Evolutionary conservation across 495 filamentous ascomycete genomes (phyloP), one percentile per base, ranked within the genome.

Genomic region (Aspergillus bertholletiae): DNA sequence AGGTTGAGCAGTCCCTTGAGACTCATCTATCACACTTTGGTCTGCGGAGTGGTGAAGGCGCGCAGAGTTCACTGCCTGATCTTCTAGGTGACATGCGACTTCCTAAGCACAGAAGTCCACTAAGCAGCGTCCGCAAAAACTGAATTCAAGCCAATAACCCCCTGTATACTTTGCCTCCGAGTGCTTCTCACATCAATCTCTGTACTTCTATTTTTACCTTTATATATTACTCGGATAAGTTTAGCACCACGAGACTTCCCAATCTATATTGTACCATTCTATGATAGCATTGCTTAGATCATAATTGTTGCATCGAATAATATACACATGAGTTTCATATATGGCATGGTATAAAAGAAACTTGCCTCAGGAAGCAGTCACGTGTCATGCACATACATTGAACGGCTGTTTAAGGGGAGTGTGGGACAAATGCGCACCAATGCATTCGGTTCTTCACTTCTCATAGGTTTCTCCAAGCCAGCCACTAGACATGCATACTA

Each of bases 21-120:
- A 70, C 80, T 26, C 84, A 84, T 61, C 84, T 88, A 73, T 71
- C 77, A 7, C 80, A 83, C 53, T 83, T 90, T 46, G 86, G 83
- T 45, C 77, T 81, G 44, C 74, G 76, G 46, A 77, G 82, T 60
- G 77, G 70, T 53, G 63, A 51, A 52, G 56, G 61, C 5, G 28
- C 54, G 8, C 43, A 62, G 6, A 44, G 46, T 7, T 61, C 62
- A 5, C 57, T 74, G 32, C 61, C 63, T 46, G 67, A 71, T 30
- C 35, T 60, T 32, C 48, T 77, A 41, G 61, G 70, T 27, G 70
- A 53, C 45, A 68, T 70, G 47, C 65, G 68, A 34, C 66, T 70
- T 44, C 53, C 56, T 21, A 56, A 71, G 46, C 62, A 58, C 35
- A 69, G 64, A 49, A 64, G 62, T 22, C 64, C 68, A 8, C 59